Evolutionary conservation across 495 filamentous ascomycete genomes (phyloP).

Genomic region (Arthonia radiata): DNA sequence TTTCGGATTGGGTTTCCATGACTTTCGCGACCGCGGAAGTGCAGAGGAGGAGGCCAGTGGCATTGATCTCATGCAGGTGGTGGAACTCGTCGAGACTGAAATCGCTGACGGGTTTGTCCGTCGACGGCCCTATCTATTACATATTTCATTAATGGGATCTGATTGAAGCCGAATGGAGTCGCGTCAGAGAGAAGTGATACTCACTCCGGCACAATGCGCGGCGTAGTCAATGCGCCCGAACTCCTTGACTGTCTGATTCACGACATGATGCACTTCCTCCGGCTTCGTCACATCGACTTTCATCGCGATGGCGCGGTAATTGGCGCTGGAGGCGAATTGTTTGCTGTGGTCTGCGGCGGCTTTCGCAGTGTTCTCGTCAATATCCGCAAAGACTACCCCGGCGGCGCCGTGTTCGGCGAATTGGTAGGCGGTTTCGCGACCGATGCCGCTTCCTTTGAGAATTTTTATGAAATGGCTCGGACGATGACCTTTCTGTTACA

Average conservation of each 20-base stretch:
- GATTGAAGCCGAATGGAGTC: conserved; percentile 1
- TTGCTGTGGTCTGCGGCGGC: conserved; percentile 5
- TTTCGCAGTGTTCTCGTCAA: conserved; percentile 1
- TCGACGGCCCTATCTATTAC: too few species aligned
- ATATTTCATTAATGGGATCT: too few species aligned
- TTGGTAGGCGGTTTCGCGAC: conserved; percentile 2
- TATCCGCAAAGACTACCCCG: conserved; percentile 5
- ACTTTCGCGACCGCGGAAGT: conserved; percentile 3
- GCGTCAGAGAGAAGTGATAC: not conserved
- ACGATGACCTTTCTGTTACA: too few species aligned
- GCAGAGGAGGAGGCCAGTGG: conserved; percentile 3
- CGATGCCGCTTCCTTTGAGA: conserved; percentile 4
- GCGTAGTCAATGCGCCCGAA: conserved; percentile 5
- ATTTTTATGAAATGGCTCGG: too few species aligned
- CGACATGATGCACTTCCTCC: too few species aligned
- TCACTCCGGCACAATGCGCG: conserved; percentile 5
- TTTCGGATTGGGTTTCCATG: conserved; percentile 1
- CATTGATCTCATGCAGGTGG: conserved; percentile 3
- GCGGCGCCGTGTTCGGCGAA: conserved; percentile 4
- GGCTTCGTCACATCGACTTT: conserved; percentile 14
- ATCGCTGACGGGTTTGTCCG: too few species aligned
- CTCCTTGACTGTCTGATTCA: conserved; percentile 2
- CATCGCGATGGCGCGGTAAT: conserved; percentile 10
- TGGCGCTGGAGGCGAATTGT: conserved; percentile 1
- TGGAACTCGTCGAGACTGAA: conserved; percentile 4